A percentile compares a stretch with the other conserved stretches of the same genome.
Evolutionary conservation across 1,139 yeast genomes (phyloP).

Genomic region (Candida albicans): DNA sequence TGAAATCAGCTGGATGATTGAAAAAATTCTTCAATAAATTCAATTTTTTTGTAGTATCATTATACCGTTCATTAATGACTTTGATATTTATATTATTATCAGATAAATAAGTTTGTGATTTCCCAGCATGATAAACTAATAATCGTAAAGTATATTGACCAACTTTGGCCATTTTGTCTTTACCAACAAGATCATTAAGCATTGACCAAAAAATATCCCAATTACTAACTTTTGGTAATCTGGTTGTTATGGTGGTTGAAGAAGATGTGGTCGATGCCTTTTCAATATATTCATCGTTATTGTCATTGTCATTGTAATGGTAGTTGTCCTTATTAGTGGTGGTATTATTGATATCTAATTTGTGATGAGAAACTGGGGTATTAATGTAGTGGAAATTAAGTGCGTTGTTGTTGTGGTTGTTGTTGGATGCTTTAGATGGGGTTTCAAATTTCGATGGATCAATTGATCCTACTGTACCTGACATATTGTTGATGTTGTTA

Average conservation of each 20-base stretch:
- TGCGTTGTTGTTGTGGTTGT: constrained; percentile 7
- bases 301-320: constrained; percentile 5
- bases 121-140: constrained; percentile 48
- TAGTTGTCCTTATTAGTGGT: background rate
- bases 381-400: constrained; percentile 19
- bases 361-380: constrained; percentile 25
- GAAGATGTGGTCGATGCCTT: constrained; percentile 1
- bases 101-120: constrained; percentile 37
- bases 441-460: constrained; percentile 21
- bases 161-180: constrained; percentile 68
- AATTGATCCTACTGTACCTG: constrained; percentile 15
- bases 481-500: constrained; percentile 10
- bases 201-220: constrained; percentile 52
- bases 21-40: constrained; percentile 38
- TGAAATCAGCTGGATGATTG: constrained; percentile 43
- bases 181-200: constrained; percentile 59
- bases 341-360: constrained; percentile 10
- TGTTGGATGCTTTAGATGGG: constrained; percentile 20
- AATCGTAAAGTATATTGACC: constrained; percentile 60
- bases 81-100: constrained; percentile 34
- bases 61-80: constrained; percentile 31
- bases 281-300: background rate
- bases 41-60: constrained; percentile 34
- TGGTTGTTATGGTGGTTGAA: background rate
- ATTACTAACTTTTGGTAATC: constrained; percentile 9